phyloP scores from a whole-genome alignment of 176 grass and related monocot species.

The Coix lacrymajobi region DNA sequence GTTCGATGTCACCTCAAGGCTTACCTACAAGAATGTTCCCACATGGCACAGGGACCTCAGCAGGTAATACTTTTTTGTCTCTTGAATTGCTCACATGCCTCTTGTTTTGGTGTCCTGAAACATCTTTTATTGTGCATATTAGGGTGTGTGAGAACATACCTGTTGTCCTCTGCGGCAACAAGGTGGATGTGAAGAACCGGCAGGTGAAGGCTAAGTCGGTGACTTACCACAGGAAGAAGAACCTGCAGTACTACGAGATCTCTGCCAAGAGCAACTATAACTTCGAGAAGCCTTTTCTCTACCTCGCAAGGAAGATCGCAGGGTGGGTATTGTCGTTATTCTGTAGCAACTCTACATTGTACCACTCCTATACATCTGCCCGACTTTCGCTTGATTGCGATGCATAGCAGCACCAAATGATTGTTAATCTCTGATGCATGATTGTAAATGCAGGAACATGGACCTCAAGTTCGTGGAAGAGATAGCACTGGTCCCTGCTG shows the following conservation, averaged over 20 bases:
- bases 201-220: constrained; percentile 73
- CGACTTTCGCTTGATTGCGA: neutral
- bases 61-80: constrained; percentile 33
- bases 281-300: constrained; percentile 84
- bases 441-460: constrained; percentile 19
- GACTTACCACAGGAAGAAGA: constrained; percentile 82
- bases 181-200: constrained; percentile 74
- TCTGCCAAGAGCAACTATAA: constrained; percentile 93
- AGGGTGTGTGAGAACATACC: constrained; percentile 74
- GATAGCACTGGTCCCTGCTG: constrained; percentile 52
- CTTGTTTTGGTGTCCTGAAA: neutral
- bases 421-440: neutral
- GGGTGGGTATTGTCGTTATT: constrained; percentile 33
- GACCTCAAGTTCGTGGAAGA: constrained; percentile 56
- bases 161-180: constrained; percentile 73
- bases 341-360: neutral
- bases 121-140: neutral
- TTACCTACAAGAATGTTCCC: constrained; percentile 75
- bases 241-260: constrained; percentile 79
- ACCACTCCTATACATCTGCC: neutral
- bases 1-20: constrained; percentile 62
- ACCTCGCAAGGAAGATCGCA: constrained; percentile 65
- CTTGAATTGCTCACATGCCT: neutral
- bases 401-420: neutral
- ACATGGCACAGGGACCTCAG: constrained; percentile 70